Conservation (phyloP, 495 filamentous ascomycete species). For the Neurospora discreta region DNA sequence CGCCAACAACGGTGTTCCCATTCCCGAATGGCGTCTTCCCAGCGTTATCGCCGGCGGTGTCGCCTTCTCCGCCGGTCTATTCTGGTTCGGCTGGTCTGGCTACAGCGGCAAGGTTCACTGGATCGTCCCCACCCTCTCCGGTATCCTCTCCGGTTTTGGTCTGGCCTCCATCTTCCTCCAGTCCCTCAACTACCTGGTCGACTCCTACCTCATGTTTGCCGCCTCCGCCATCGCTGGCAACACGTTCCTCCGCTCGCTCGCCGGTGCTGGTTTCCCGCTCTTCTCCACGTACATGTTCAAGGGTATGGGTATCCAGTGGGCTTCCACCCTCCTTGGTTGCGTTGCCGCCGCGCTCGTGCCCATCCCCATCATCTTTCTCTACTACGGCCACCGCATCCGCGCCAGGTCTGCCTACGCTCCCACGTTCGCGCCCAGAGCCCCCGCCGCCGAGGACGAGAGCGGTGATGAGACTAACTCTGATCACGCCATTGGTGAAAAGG, state of each 20-base stretch:
- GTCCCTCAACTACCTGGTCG: slow-evolving; percentile 75
- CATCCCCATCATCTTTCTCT: slow-evolving; percentile 58
- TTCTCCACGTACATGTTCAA: slow-evolving; percentile 76
- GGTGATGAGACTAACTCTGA: slow-evolving; percentile 1
- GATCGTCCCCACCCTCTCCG: slow-evolving; percentile 70
- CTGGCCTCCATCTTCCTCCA: slow-evolving; percentile 78
- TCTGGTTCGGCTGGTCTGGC: slow-evolving; percentile 83
- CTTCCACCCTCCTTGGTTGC: slow-evolving; percentile 64
- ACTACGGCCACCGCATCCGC: slow-evolving; percentile 54
- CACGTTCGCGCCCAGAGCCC: slow-evolving; percentile 18
- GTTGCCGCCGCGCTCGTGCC: slow-evolving; percentile 59
- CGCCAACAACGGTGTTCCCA: slow-evolving; percentile 59
- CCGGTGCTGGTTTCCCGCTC: slow-evolving; percentile 70
- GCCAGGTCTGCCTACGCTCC: slow-evolving; percentile 59
- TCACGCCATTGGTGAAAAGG: neutral
- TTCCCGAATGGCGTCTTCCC: slow-evolving; percentile 82
- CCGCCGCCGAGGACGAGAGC: neutral
- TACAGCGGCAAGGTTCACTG: slow-evolving; percentile 56
- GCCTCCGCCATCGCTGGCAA: slow-evolving; percentile 85
- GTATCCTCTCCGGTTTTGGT: slow-evolving; percentile 45
- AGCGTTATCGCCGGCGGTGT: slow-evolving; percentile 66
- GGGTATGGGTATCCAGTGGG: slow-evolving; percentile 66
- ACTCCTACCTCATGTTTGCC: slow-evolving; percentile 81
- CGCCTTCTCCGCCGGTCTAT: slow-evolving; percentile 63
- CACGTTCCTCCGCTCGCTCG: slow-evolving; percentile 71